phyloP scores from a whole-genome alignment of 306 rosid genomes.

The Vachellia pachyceras region DNA sequence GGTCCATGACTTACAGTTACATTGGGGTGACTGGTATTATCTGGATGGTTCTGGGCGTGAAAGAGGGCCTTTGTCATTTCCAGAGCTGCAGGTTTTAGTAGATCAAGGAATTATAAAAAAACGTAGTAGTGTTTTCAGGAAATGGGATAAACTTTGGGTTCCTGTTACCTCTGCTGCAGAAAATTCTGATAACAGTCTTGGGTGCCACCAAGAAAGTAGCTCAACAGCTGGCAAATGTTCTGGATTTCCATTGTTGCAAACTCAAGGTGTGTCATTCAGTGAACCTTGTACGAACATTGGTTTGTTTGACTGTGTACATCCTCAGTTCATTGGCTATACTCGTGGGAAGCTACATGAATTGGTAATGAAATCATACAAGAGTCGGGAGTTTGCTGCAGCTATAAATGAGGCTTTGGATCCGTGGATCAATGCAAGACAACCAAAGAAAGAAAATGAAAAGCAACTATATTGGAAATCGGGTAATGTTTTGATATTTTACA shows the following conservation, averaged over 20 bases:
- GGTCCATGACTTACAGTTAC: slow-evolving; percentile 72
- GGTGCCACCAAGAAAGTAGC: slow-evolving; percentile 49
- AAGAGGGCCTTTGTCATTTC: slow-evolving; percentile 85
- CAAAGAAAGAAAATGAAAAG: slow-evolving; percentile 91
- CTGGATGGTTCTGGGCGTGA: slow-evolving; percentile 98
- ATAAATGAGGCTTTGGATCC: slow-evolving; percentile 97
- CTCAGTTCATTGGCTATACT: slow-evolving; percentile 91
- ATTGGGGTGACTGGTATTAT: slow-evolving; percentile 94
- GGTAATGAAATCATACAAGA: slow-evolving; percentile 92
- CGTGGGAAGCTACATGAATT: slow-evolving; percentile 91
- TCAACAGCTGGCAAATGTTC: slow-evolving; percentile 50
- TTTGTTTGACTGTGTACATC: slow-evolving; percentile 63
- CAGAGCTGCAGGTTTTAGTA: slow-evolving; percentile 80
- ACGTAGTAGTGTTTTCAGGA: slow-evolving; percentile 82
- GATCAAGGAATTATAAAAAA: slow-evolving; percentile 75
- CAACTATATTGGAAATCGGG: slow-evolving; percentile 87
- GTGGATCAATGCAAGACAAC: slow-evolving; percentile 94
- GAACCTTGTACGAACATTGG: slow-evolving; percentile 38
- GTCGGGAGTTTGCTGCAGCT: slow-evolving; percentile 95
- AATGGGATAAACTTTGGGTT: slow-evolving; percentile 90
- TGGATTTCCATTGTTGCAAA: slow-evolving; percentile 43
- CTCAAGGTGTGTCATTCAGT: slow-evolving; percentile 39
- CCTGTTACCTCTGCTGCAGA: slow-evolving; percentile 75
- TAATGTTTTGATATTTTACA: slow-evolving; percentile 36
- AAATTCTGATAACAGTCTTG: slow-evolving; percentile 52